Evolutionary conservation across 2,329 filamentous ascomycete genomes (phyloP), one percentile per base, ranked within the genome.

Genomic region (Talaromyces pinophilus): DNA sequence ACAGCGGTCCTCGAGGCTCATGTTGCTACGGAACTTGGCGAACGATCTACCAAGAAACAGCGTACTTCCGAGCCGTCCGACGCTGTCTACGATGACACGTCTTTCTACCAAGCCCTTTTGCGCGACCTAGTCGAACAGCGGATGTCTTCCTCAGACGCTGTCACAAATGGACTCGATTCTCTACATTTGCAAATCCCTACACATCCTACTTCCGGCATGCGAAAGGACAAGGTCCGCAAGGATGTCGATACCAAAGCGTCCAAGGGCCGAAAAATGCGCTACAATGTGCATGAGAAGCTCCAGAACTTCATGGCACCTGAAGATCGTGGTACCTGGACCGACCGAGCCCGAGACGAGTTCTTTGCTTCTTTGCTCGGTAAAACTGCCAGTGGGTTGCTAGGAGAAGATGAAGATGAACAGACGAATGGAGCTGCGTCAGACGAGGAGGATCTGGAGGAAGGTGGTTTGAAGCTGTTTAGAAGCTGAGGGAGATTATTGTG

Each of bases 261-360:
- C 76, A 98, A 98, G 80, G 95, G 95, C 5, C 85, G 95, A 60
- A 97, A 97, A 82, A 87, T 99, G 85, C 86, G 92, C 46, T 99
- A 94, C 79, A 95, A 92, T 17, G 92, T 97, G 55, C 93, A 98
- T 75, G 94, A 98, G 82, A 98, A 98, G 82, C 79, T 99, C 74
- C 92, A 97, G 81, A 97, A 97, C 78, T 98, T 98, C 75, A 97
- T 97, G 93, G 93, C 93, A 11, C 89, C 93, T 0, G 92, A 97
- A 77, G 91, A 96, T 76, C 84, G 92, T 63, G 85, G 90, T 3
- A 80, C 78, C 17, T 99, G 95, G 95, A 91, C 92, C 68, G 88
- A 90, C 70, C 85, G 87, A 67, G 92, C 93, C 64, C 87, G 92
- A 67, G 92, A 95, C 44, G 82, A 83, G 66, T 87, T 94, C 77